Conservation (phyloP, 495 filamentous ascomycete species). For the Hyphodiscus hymeniophilus region DNA sequence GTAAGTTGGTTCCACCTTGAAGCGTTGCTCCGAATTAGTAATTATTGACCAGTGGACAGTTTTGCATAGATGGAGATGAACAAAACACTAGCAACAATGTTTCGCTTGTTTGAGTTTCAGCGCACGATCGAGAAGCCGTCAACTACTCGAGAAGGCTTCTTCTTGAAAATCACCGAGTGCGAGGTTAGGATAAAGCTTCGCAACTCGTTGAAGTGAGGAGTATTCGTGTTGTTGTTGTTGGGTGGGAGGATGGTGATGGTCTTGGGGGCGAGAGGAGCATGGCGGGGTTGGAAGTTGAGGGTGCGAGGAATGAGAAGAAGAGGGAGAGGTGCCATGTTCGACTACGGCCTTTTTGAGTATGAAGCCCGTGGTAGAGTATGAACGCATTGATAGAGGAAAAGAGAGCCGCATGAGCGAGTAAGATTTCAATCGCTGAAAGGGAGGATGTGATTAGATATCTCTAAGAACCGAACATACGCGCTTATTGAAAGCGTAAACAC, state of each 20-base stretch:
- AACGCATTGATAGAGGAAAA: too few species aligned
- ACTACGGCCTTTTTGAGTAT: neutral
- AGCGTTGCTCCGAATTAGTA: neutral
- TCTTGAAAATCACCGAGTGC: conserved; percentile 2
- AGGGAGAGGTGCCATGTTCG: neutral
- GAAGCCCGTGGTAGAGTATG: too few species aligned
- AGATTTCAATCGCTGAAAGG: too few species aligned
- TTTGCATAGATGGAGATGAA: conserved; percentile 13
- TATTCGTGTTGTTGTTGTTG: too few species aligned
- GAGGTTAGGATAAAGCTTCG: conserved; percentile 1
- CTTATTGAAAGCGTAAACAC: neutral
- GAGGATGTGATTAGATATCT: too few species aligned
- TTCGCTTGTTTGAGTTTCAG: conserved; percentile 7
- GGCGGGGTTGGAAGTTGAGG: too few species aligned
- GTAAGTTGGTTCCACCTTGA: too few species aligned
- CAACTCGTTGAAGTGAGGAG: too few species aligned
- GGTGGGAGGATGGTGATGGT: too few species aligned
- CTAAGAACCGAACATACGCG: too few species aligned
- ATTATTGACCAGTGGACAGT: neutral
- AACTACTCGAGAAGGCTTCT: conserved; percentile 3
- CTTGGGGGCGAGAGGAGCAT: too few species aligned
- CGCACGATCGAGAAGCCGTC: neutral
- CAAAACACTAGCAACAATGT: conserved; percentile 7
- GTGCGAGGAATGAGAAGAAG: neutral
- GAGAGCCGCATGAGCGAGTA: too few species aligned